phyloP scores from a whole-genome alignment of 78 protist species.

The Dictyostelium intermedium region DNA sequence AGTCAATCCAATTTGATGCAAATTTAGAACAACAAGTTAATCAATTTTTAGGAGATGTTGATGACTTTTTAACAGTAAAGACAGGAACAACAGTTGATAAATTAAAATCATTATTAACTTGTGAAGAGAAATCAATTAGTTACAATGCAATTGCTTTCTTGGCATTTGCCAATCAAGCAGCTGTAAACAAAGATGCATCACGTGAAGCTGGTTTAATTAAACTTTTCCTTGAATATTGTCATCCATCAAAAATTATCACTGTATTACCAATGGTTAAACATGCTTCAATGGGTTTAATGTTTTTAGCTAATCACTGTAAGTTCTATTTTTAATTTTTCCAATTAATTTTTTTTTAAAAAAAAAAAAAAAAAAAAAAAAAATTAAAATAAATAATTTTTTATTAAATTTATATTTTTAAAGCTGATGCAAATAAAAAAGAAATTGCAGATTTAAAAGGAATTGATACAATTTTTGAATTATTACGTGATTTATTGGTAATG shows the following conservation, averaged over 20 bases:
- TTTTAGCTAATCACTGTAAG: slow-evolving; percentile 58
- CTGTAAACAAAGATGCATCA: slow-evolving; percentile 49
- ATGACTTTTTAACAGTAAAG: slow-evolving; percentile 29
- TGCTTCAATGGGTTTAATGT: slow-evolving; percentile 69
- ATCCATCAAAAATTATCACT: background rate
- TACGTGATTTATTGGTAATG: slow-evolving; percentile 22
- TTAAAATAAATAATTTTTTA: background rate
- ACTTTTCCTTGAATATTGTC: background rate
- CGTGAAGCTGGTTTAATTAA: slow-evolving; percentile 50
- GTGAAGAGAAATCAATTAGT: slow-evolving; percentile 45
- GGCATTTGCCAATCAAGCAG: slow-evolving; percentile 68
- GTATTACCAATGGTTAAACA: slow-evolving; percentile 39
- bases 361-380: slow-evolving; percentile 1
- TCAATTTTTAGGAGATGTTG: slow-evolving; percentile 70
- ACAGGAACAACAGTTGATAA: slow-evolving; percentile 21
- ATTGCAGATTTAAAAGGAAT: slow-evolving; percentile 28
- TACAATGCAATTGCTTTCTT: slow-evolving; percentile 47
- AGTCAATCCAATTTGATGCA: slow-evolving; percentile 42
- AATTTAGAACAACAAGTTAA: slow-evolving; percentile 36
- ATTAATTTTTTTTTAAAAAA: background rate
- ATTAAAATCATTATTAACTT: background rate
- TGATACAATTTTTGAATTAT: slow-evolving; percentile 32
- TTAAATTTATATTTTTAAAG: too few relatives aligned
- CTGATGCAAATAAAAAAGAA: slow-evolving; percentile 57
- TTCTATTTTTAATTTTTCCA: background rate